Evolutionary conservation across 495 filamentous ascomycete genomes (phyloP).

Genomic region (Pyronema omphalodes): DNA sequence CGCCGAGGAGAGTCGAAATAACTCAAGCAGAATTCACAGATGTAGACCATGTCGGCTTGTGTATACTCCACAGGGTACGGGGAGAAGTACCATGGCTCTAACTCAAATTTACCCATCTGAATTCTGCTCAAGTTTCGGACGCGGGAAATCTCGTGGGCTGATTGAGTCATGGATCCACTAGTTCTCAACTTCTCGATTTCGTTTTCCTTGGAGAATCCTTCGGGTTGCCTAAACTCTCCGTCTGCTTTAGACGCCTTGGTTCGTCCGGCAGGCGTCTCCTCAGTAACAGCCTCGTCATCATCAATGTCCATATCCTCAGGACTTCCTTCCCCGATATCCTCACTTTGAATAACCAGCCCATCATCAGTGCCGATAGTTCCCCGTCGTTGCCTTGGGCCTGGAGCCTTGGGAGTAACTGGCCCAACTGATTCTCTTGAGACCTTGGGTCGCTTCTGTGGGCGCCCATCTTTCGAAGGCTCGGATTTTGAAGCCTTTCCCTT

Average conservation of each 20-base stretch:
- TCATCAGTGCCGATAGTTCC: slow-evolving; percentile 12
- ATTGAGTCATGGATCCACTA: slow-evolving; percentile 93
- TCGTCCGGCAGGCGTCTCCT: slow-evolving; percentile 15
- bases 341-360: slow-evolving; percentile 18
- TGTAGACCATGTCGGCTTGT: slow-evolving; percentile 74
- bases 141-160: slow-evolving; percentile 87
- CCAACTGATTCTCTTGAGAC: slow-evolving; percentile 7
- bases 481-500: slow-evolving; percentile 15
- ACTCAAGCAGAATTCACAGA: slow-evolving; percentile 91
- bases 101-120: slow-evolving; percentile 79
- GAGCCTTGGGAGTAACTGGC: background rate
- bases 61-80: slow-evolving; percentile 81
- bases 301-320: slow-evolving; percentile 29
- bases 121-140: slow-evolving; percentile 83
- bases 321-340: slow-evolving; percentile 15
- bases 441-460: slow-evolving; percentile 38
- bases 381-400: background rate
- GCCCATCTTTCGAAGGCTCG: slow-evolving; percentile 30
- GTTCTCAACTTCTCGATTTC: slow-evolving; percentile 92
- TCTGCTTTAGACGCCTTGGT: slow-evolving; percentile 8
- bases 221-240: slow-evolving; percentile 27
- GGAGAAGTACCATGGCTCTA: slow-evolving; percentile 98
- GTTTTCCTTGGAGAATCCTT: slow-evolving; percentile 61
- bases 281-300: slow-evolving; percentile 28
- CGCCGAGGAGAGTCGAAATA: slow-evolving; percentile 67